phyloP scores from a whole-genome alignment of 192 early-diverging fungal genomes.

The Kickxella alabastrina region DNA sequence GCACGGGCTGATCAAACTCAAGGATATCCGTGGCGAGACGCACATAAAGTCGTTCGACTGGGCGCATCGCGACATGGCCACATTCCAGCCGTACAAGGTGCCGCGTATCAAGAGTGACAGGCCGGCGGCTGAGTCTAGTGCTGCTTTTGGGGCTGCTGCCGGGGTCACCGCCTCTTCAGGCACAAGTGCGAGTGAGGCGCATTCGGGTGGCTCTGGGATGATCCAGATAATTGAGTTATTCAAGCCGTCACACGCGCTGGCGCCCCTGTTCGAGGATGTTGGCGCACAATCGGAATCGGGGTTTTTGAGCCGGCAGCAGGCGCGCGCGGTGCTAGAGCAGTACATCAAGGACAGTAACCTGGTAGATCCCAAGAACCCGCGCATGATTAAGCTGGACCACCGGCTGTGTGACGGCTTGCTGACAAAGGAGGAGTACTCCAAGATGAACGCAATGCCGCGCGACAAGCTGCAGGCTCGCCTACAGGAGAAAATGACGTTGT shows the following conservation, averaged over 20 bases:
- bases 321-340: constrained; percentile 55
- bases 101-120: constrained; percentile 1
- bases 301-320: constrained; percentile 58
- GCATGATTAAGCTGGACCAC: constrained; percentile 64
- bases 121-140: neutral
- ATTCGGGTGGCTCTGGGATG: neutral
- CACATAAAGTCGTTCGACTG: constrained; percentile 42
- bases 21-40: constrained; percentile 59
- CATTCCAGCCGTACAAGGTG: constrained; percentile 31
- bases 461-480: constrained; percentile 56
- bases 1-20: constrained; percentile 72
- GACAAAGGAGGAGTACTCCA: constrained; percentile 63
- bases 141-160: neutral
- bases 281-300: constrained; percentile 50
- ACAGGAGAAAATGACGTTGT: constrained; percentile 47
- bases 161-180: neutral
- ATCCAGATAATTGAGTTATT: constrained; percentile 53
- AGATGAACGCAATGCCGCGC: constrained; percentile 52
- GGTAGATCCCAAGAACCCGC: constrained; percentile 54
- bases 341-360: constrained; percentile 64
- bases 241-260: constrained; percentile 50
- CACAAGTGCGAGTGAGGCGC: neutral
- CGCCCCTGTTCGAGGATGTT: constrained; percentile 54
- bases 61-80: constrained; percentile 23
- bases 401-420: constrained; percentile 63